A percentile compares a stretch with the other conserved stretches of the same genome.
phyloP scores from a whole-genome alignment of 1,284 basidiomycete species.

The Ceratobasidium sp. region DNA sequence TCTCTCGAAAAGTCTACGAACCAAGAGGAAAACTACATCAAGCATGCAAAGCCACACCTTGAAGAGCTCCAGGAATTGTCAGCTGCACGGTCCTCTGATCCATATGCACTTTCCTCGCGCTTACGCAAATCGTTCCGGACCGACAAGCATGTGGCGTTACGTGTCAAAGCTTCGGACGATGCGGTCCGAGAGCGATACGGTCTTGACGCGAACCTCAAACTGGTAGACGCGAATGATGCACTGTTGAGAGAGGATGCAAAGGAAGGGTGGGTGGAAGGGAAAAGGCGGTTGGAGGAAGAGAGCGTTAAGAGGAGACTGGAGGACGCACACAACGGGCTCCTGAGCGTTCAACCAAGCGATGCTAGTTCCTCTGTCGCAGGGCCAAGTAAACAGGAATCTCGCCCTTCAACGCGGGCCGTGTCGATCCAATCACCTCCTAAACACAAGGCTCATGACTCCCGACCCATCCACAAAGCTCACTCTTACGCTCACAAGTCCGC shows the following conservation, averaged over 20 bases:
- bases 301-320: slow-evolving; percentile 39
- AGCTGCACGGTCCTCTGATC: slow-evolving; percentile 81
- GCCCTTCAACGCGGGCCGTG: background rate
- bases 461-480: slow-evolving; percentile 34
- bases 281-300: slow-evolving; percentile 45
- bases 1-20: slow-evolving; percentile 87
- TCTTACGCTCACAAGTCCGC: slow-evolving; percentile 29
- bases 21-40: slow-evolving; percentile 75
- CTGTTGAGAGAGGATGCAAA: slow-evolving; percentile 66
- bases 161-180: slow-evolving; percentile 73
- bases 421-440: slow-evolving; percentile 26
- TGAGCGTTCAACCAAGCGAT: background rate
- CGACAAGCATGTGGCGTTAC: slow-evolving; percentile 82
- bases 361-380: slow-evolving; percentile 9
- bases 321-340: slow-evolving; percentile 28
- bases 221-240: slow-evolving; percentile 68
- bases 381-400: background rate
- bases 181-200: slow-evolving; percentile 77
- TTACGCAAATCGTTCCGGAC: slow-evolving; percentile 84
- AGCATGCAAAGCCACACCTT: slow-evolving; percentile 79
- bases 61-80: slow-evolving; percentile 79
- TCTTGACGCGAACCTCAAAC: slow-evolving; percentile 69
- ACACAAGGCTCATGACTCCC: slow-evolving; percentile 5
- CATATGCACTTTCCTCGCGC: slow-evolving; percentile 79
- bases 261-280: slow-evolving; percentile 66